phyloP scores from a whole-genome alignment of 768 basidiomycete species.

The Daedaleopsis nitida region DNA sequence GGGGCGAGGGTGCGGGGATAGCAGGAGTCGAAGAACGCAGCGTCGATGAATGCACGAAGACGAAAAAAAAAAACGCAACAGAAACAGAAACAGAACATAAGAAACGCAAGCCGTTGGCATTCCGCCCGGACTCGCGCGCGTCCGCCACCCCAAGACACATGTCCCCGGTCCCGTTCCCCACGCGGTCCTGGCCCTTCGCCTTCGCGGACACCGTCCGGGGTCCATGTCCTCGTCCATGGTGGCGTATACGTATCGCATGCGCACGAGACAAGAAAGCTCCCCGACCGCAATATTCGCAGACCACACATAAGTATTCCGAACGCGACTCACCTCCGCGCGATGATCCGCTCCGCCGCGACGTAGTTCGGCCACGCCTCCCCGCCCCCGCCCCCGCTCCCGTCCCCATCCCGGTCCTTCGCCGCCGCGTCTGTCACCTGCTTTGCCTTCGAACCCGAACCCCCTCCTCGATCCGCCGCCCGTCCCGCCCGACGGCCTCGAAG shows the following conservation, averaged over 20 bases:
- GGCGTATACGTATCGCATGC: neutral
- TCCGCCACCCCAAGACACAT: neutral
- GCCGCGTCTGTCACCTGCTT: neutral
- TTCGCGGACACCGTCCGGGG: neutral
- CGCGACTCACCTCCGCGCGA: conserved; percentile 14
- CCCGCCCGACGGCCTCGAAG: conserved; percentile 18
- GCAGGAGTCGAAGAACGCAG: neutral
- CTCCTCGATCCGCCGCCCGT: conserved; percentile 18
- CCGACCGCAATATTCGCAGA: no score
- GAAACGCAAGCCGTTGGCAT: neutral
- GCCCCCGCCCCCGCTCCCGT: conserved; percentile 15
- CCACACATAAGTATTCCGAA: no score
- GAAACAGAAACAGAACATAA: neutral
- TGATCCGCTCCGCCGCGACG: conserved; percentile 8
- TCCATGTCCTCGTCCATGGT: neutral
- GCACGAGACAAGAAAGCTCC: no score
- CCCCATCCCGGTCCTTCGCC: conserved; percentile 20
- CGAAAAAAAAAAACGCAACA: neutral
- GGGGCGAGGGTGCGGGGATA: neutral
- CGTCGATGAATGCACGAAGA: neutral
- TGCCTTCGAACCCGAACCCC: no score
- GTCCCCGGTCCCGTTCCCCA: neutral
- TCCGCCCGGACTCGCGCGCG: neutral
- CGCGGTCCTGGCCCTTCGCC: neutral
- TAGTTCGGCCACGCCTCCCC: conserved; percentile 12